Evolutionary conservation across 1,139 yeast species (phyloP), one percentile per base, ranked within the genome.

Genomic region (Geotrichum candidum): DNA sequence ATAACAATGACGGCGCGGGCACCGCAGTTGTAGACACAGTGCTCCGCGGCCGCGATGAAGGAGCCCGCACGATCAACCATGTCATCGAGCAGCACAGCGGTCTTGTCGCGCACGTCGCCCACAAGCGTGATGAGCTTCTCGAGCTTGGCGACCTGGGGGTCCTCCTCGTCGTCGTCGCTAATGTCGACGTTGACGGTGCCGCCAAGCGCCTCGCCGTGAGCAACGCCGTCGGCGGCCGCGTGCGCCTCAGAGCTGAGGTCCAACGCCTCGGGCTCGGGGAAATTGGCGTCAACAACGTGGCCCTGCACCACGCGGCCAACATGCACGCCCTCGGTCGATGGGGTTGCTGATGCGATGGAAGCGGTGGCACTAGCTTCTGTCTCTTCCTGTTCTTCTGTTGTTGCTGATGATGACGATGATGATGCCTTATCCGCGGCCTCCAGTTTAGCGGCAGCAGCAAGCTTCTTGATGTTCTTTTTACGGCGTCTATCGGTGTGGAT

Each of bases 401-500:
- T 55, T 29, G 33, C 18, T 13, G 54, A 51, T 6, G 15, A 23
- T 4, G 46, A 18, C 29, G 55, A 3, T 3, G 55, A 45, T 5
- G 53, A 15, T 13, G 53, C 25, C 33, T 41, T 46, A 15, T 15
- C 33, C n/a, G 51, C 51, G 46, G 29, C 15, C 25, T 50, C 27
- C 10, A 25, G 27, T 13, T 18, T 23, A 31, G 52, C 25, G 3
- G 46, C 46, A 31, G 41, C 29, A 31, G 53, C 31, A 15, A 18
- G 45, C 33, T 55, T 81, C 75, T 88, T 96, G 70, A 22, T 38
- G n/a, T 52, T 81, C 75, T 88, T 96, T 70, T 86, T 87, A 76
- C 99, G 86, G 76, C 97, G 87, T 73, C 98, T 85, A 76, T 94
- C 99, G 38, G 99, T 94, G 74, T 95, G 98, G 68, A 95, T 94